Conservation (phyloP, 306 rosid species). For the Ormosia semicastrata region DNA sequence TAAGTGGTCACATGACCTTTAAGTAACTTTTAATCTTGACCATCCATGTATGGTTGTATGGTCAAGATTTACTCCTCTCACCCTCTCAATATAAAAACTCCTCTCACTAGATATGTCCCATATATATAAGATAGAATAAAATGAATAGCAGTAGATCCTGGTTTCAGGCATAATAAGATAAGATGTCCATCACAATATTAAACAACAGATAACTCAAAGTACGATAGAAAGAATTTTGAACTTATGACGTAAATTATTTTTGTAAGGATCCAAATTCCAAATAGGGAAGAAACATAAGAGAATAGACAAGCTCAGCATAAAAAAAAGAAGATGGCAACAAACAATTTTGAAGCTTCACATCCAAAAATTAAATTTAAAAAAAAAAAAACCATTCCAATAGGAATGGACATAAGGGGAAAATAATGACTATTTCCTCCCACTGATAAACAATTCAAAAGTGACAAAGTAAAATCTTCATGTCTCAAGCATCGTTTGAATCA, state of each 20-base stretch:
- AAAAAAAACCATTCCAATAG: neutral
- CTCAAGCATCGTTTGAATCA: neutral
- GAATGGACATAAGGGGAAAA: neutral
- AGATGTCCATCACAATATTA: neutral
- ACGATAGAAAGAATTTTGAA: slow-evolving; percentile 1
- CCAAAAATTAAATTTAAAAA: neutral
- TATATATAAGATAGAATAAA: neutral
- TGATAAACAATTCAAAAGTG: neutral
- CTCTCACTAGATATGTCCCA: no score
- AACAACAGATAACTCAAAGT: neutral
- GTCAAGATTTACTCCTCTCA: no score
- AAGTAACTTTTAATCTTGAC: no score
- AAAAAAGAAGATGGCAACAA: slow-evolving; percentile 14
- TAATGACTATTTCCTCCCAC: neutral
- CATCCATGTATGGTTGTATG: no score
- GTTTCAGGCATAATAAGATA: neutral
- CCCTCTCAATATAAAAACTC: no score
- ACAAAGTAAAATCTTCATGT: neutral
- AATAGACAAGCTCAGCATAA: neutral
- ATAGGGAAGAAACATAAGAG: neutral
- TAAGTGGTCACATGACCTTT: no score
- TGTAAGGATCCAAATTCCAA: neutral
- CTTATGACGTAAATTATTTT: neutral
- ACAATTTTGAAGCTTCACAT: neutral
- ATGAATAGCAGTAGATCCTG: neutral